phyloP scores from a whole-genome alignment of 352 stramenopile genomes.

The Albugo candida region DNA sequence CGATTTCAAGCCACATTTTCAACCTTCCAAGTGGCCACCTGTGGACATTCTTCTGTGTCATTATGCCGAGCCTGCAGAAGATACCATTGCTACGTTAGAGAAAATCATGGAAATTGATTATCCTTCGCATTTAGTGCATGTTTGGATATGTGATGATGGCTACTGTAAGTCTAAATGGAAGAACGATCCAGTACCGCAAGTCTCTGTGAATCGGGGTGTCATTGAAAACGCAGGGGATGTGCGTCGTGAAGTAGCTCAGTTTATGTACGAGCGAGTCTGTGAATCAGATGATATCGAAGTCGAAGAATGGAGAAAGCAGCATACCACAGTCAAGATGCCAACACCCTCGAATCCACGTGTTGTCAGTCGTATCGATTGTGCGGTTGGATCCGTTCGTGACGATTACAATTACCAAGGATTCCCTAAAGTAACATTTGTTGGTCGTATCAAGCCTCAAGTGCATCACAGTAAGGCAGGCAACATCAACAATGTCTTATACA shows the following conservation, averaged over 20 bases:
- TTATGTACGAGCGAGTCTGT: conserved; percentile 56
- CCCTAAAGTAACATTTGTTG: conserved; percentile 38
- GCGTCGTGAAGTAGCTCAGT: conserved; percentile 45
- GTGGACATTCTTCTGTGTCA: conserved; percentile 63
- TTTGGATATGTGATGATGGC: conserved; percentile 61
- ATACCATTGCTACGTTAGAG: conserved; percentile 52
- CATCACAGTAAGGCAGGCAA: conserved; percentile 66
- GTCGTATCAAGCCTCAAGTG: conserved; percentile 42
- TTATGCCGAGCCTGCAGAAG: conserved; percentile 52
- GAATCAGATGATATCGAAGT: conserved; percentile 48
- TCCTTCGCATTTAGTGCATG: conserved; percentile 39
- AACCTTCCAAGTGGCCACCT: conserved; percentile 45
- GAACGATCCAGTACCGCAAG: conserved; percentile 24
- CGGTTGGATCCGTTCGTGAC: conserved; percentile 41
- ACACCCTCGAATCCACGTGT: conserved; percentile 25
- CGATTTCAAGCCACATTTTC: conserved; percentile 53
- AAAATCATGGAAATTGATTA: conserved; percentile 65
- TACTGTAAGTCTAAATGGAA: conserved; percentile 57
- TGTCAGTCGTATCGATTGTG: conserved; percentile 25
- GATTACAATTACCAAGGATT: conserved; percentile 46
- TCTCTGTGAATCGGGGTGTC: conserved; percentile 37
- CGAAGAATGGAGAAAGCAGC: conserved; percentile 48
- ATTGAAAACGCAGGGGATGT: conserved; percentile 58
- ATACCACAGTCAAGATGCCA: conserved; percentile 49
- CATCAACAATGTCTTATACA: conserved; percentile 72